Percentiles rank a stretch among this genome's conserved stretches.
phyloP scores from a whole-genome alignment of 139 green algal genomes.

The Micractinium sp. region DNA sequence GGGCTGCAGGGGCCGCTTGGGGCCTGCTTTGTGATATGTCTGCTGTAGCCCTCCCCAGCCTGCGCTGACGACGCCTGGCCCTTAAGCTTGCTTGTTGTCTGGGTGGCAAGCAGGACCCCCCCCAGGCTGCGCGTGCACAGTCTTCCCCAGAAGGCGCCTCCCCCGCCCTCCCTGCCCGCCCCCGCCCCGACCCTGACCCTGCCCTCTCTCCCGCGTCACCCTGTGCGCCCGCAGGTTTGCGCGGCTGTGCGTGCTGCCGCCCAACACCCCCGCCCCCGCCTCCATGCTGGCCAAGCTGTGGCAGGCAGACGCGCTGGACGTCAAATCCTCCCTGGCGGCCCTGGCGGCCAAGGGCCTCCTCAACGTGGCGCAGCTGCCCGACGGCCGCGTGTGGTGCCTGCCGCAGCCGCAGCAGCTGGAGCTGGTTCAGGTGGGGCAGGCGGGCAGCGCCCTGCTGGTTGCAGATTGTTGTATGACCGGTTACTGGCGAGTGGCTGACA shows the following conservation, averaged over 20 bases:
- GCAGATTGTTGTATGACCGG: too few relatives aligned
- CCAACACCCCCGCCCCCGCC: slow-evolving; percentile 65
- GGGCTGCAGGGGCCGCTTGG: too few relatives aligned
- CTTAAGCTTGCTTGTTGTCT: not conserved
- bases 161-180: not conserved
- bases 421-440: slow-evolving; percentile 34
- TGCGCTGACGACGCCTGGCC: too few relatives aligned
- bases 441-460: too few relatives aligned
- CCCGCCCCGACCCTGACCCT: not conserved
- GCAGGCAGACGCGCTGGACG: slow-evolving; percentile 33
- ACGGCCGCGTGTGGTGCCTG: slow-evolving; percentile 57
- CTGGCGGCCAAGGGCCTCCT: slow-evolving; percentile 48
- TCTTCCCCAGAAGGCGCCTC: not conserved
- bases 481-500: too few relatives aligned
- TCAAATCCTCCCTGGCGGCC: slow-evolving; percentile 18
- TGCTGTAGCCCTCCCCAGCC: too few relatives aligned
- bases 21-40: too few relatives aligned
- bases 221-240: slow-evolving; percentile 2
- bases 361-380: slow-evolving; percentile 48
- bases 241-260: slow-evolving; percentile 57
- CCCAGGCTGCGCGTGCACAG: not conserved
- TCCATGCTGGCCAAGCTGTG: slow-evolving; percentile 70
- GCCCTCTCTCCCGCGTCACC: not conserved
- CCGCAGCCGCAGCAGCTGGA: slow-evolving; percentile 42
- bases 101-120: not conserved